Base-by-base conservation (phyloP, 2,329 filamentous ascomycete species). In the Sporothrix dimorphospora region DNA sequence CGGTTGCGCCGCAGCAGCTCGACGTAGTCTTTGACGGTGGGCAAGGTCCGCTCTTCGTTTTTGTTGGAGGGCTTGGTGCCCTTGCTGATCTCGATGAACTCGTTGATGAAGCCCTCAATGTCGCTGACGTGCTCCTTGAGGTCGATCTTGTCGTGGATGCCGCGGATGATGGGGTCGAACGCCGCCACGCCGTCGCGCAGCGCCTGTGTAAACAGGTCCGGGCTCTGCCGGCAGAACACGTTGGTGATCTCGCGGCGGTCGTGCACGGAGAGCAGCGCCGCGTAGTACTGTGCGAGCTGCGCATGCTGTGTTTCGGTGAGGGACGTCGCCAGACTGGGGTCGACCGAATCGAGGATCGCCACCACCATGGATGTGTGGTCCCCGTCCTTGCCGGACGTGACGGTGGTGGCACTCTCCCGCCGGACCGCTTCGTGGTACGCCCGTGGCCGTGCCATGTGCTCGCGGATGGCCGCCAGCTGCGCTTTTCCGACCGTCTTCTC, bases 141-240 rank as follows among this genome's bases (percentile, higher is more conserved):
- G 77, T 94, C 91, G 30, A 94, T 86, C 1, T 87, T 87, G 70
- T 92, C 87, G 78, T 95, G 93, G 7, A 94, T 83, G 3, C 85
- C 82, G 27, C 92, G 86, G 71, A 96, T 93, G 73, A 94, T 89
- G 0, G 91, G 91, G 69, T 94, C 92, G 75, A 92, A 93, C 1
- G 90, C 90, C 0, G 85, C 83, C 6, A 94, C 87, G 0, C 85
- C 80, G 72, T 93, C 90, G 40, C 87, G 86, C 65, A 94, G 82
- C 0, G 88, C 85, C 9, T 88, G 85, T 0, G 92, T 94, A n/a
- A 94, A 84, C 11, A 91, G 84, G 76, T 95, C 93, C 0, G 93
- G 92, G 30, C 85, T 88, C 61, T 88, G 85, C 16, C 88, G 87
- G 79, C 92, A 95, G 16, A 94, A 81, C 0, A 89, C 86, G 14